phyloP scores from a whole-genome alignment of 2,329 filamentous ascomycete species.

The Pseudogymnoascus sp. region DNA sequence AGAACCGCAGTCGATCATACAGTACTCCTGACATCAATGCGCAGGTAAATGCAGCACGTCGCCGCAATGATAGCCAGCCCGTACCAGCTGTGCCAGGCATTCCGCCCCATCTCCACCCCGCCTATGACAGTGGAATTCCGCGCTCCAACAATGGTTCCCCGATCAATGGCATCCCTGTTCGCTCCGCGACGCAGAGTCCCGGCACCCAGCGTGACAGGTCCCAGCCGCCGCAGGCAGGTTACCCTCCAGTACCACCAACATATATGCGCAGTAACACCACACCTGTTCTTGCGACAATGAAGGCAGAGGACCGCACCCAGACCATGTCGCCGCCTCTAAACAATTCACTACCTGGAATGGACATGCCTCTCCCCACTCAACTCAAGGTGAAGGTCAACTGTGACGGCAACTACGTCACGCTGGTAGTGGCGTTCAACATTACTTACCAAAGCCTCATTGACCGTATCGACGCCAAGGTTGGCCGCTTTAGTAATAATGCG shows the following conservation, averaged over 20 bases:
- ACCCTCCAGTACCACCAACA: conserved; percentile 36
- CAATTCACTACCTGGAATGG: conserved; percentile 25
- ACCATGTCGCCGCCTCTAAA: conserved; percentile 40
- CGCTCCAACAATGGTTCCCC: conserved; percentile 80
- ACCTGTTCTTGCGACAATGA: conserved; percentile 16
- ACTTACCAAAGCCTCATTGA: conserved; percentile 89
- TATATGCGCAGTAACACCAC: conserved; percentile 25
- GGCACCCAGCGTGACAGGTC: conserved; percentile 54
- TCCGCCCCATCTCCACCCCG: conserved; percentile 56
- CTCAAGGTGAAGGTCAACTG: conserved; percentile 94
- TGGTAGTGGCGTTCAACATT: conserved; percentile 95
- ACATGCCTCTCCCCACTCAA: conserved; percentile 58
- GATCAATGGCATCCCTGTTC: conserved; percentile 54
- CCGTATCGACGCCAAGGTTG: conserved; percentile 90
- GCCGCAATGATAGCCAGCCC: conserved; percentile 28
- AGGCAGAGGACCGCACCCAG: conserved; percentile 30
- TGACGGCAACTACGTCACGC: conserved; percentile 81
- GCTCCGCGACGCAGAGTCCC: conserved; percentile 63
- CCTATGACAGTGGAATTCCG: conserved; percentile 55
- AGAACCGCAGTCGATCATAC: conserved; percentile 76
- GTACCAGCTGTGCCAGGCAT: conserved; percentile 70
- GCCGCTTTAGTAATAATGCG: conserved; percentile 73
- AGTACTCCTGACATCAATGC: conserved; percentile 91
- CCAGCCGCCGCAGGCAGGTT: conserved; percentile 42
- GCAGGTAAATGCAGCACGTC: conserved; percentile 46